Conservation (phyloP, 2,329 filamentous ascomycete species). For the Polychaeton citri region DNA sequence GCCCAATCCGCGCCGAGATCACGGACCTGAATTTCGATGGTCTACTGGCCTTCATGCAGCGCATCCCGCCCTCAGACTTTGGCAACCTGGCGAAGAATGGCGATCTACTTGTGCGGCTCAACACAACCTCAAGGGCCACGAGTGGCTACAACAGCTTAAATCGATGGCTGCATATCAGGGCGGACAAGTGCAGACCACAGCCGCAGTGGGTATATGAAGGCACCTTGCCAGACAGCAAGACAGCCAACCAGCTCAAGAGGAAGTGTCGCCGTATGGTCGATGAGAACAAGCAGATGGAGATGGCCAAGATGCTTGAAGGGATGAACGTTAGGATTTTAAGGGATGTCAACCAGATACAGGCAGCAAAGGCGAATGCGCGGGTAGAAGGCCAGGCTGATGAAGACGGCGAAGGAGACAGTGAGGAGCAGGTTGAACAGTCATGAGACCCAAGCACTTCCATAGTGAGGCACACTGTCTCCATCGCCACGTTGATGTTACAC, state of each 20-base stretch:
- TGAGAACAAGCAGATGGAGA: conserved; percentile 15
- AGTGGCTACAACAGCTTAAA: conserved; percentile 10
- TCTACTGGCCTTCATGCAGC: conserved; percentile 15
- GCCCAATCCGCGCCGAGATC: conserved; percentile 15
- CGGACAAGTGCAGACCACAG: conserved; percentile 17
- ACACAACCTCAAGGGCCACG: conserved; percentile 9
- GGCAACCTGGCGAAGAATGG: conserved; percentile 16
- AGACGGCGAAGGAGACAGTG: too few species aligned
- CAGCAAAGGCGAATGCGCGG: too few species aligned
- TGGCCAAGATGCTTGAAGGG: conserved; percentile 14
- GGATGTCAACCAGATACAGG: too few species aligned
- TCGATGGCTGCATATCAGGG: conserved; percentile 17
- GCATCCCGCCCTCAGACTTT: conserved; percentile 16
- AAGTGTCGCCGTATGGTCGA: conserved; percentile 16
- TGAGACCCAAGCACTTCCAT: too few species aligned
- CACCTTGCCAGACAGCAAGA: conserved; percentile 11
- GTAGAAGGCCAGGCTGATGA: too few species aligned
- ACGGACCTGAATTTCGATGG: conserved; percentile 21
- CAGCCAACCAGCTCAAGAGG: conserved; percentile 16
- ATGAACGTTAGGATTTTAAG: neutral
- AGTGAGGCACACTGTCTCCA: too few species aligned
- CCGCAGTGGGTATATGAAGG: conserved; percentile 17
- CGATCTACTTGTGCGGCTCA: conserved; percentile 13
- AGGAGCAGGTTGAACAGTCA: too few species aligned
- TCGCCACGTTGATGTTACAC: too few species aligned